Base-by-base conservation (phyloP, 2,329 filamentous ascomycete genomes). In the Penicillium concentricum region DNA sequence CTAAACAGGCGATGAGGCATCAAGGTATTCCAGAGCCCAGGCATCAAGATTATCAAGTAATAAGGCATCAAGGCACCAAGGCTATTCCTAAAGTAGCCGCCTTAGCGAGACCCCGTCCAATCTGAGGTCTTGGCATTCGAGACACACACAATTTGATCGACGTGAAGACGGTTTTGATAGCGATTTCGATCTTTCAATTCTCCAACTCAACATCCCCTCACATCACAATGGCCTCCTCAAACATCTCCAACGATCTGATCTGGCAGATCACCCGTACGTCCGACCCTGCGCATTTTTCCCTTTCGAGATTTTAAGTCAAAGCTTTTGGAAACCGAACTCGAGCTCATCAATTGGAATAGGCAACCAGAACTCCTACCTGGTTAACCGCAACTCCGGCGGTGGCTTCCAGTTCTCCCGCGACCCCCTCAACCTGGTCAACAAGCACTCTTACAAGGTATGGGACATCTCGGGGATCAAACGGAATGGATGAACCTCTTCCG, bases 221-320 rank as follows among this genome's bases (percentile, higher is more conserved):
- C 60, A 52, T 67, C 66, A 76, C 57, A 67, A 78, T 78, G 75
- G 69, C 76, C 65, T 69, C 75, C 65, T 79, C 87, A 72, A 91
- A 92, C 83, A 84, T 96, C 76, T 95, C 92, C 78, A 81, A 87
- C 76, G 92, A 97, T 82, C 85, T 97, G 72, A 82, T 96, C 84
- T 97, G 93, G 93, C 89, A 93, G 86, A 82, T 95, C 79, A 87
- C 88, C 84, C 91, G 92, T 97, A 87, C 80, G 92, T 92, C 22
- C 48, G 26, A 52, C 32, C 35, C 46, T 51, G 46, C 18, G 41
- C 43, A 38, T 32, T 39, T 48, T 22, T 32, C 20, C 9, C 13
- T 26, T 50, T 35, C 44, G 44, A 50, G 18, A 48, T 39, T 45
- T 51, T 12, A 34, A 35, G 15, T 41, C 51, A 26, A 45, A 20